Conservation (phyloP, 306 rosid species). For the Casuarina glauca region DNA sequence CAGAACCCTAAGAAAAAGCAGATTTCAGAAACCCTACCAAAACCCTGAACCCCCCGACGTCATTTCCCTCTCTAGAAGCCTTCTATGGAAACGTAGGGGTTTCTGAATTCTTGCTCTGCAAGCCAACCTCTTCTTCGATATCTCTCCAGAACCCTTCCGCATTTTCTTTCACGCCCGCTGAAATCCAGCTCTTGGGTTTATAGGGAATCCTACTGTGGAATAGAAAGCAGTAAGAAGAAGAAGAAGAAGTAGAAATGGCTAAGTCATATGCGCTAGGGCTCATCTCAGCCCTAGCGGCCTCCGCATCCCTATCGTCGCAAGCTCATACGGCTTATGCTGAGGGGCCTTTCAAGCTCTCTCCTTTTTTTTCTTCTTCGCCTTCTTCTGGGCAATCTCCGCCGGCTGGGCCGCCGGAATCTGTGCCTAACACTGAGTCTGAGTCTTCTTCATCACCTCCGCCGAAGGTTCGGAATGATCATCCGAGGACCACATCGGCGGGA, state of each 20-base stretch:
- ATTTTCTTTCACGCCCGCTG: constrained; percentile 1
- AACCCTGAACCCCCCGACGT: constrained; percentile 26
- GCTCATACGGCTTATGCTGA: constrained; percentile 47
- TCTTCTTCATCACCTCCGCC: constrained; percentile 44
- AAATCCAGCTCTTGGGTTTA: constrained; percentile 3
- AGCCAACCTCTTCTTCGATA: constrained; percentile 2
- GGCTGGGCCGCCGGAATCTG: constrained; percentile 7
- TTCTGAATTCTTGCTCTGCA: constrained; percentile 11
- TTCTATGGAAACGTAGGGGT: constrained; percentile 16
- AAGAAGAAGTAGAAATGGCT: constrained; percentile 41
- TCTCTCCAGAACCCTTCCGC: constrained; percentile 2
- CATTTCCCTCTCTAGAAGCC: not conserved
- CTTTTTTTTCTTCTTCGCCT: constrained; percentile 34
- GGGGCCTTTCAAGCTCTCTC: constrained; percentile 45
- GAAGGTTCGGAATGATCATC: constrained; percentile 71
- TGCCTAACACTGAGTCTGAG: constrained; percentile 23
- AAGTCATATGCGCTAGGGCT: constrained; percentile 54
- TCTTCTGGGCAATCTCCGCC: constrained; percentile 19
- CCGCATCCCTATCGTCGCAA: constrained; percentile 44
- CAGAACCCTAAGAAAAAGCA: not conserved
- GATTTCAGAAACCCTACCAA: constrained; percentile 40
- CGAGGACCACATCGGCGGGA: constrained; percentile 80
- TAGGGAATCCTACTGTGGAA: not conserved
- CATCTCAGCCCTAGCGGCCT: constrained; percentile 60
- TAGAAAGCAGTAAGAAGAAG: not conserved